Base-by-base conservation (phyloP, 495 filamentous ascomycete species). In the Pyrenula massariospora region DNA sequence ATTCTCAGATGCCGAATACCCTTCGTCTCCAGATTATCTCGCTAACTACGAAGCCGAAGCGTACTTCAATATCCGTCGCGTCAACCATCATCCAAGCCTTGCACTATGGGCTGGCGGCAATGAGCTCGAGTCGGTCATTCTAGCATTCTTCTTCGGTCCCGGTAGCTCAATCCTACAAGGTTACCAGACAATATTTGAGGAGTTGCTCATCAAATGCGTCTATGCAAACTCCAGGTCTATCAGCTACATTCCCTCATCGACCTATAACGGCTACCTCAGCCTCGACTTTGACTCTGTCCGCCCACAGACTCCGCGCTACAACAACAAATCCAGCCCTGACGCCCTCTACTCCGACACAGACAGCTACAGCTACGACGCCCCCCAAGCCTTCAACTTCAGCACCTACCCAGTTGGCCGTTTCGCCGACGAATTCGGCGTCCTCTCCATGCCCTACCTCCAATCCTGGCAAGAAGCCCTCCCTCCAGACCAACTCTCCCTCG, bases 81-180 rank as follows among this genome's bases (percentile, higher is more conserved):
- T 82, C 22, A 86, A 86, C 58, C 81, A 86, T 58, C 84, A 86
- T 62, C 83, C 84, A 36, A 84, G 80, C 0, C 65, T 87, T n/a
- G 83, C 82, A 0, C 62, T 85, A 15, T 86, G 84, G 84, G 81
- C 82, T 1, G 83, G 82, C 22, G 80, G 81, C 20, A 87, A 87
- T 52, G 84, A 87, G 60, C 68, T 87, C 1, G 81, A 85, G 64
- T 78, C 73, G 12, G 60, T 82, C 22, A 78, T 81, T 65, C 67
- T 86, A 22, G 63, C 60, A 1, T 55, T 69, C 0, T 72, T 83
- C n/a, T 64, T 75, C 23, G 12, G 59, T 1, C 64, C 65, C 0
- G 75, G 77, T 11, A 62, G 69, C 1, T 69, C 69, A 52, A 84
- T 78, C 57, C 61, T 69, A 21, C 71, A 68, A 8, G 74, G 85